Evolutionary conservation across 2,329 filamentous ascomycete species (phyloP).

Genomic region (Penicillium freii): DNA sequence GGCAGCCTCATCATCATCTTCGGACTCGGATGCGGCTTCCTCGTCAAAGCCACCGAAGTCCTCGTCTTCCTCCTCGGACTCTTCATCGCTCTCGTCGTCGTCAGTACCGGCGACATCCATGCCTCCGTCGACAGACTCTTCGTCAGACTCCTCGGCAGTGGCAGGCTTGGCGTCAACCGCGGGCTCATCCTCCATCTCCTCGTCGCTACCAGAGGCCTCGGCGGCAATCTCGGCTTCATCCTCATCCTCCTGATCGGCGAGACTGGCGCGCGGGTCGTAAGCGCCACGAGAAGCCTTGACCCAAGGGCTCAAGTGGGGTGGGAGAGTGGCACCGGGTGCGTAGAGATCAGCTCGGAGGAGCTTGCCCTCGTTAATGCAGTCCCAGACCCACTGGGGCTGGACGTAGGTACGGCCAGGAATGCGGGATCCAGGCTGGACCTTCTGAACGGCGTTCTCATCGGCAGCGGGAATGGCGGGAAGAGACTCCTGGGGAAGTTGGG

Average conservation of each 20-base stretch:
- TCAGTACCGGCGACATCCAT: conserved; percentile 51
- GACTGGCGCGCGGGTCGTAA: conserved; percentile 83
- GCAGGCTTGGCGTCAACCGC: conserved; percentile 20
- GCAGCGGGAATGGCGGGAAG: conserved; percentile 44
- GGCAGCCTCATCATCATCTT: conserved; percentile 61
- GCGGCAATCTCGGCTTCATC: conserved; percentile 74
- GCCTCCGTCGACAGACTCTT: conserved; percentile 47
- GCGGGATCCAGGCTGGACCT: conserved; percentile 61
- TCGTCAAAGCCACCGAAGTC: conserved; percentile 54
- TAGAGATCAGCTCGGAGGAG: conserved; percentile 84
- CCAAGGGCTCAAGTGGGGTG: conserved; percentile 94
- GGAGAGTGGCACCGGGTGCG: conserved; percentile 81
- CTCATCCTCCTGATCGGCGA: conserved; percentile 85
- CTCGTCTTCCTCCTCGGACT: conserved; percentile 46
- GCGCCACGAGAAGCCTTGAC: conserved; percentile 81
- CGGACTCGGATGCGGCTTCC: conserved; percentile 48
- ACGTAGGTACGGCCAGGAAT: conserved; percentile 91
- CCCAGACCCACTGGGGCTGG: conserved; percentile 99
- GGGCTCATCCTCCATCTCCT: conserved; percentile 40
- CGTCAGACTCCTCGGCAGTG: conserved; percentile 38
- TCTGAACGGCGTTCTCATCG: conserved; percentile 43
- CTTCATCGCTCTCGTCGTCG: conserved; percentile 48
- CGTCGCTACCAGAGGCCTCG: conserved; percentile 52
- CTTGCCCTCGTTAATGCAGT: conserved; percentile 88
- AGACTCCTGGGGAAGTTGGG: conserved; percentile 63